Percentiles rank a stretch among this genome's conserved stretches.
These are phyloP conservation scores for Diacronema lutheri DNA, from an alignment of 78 protist genomes.

Conservation along the genomic window DNA sequence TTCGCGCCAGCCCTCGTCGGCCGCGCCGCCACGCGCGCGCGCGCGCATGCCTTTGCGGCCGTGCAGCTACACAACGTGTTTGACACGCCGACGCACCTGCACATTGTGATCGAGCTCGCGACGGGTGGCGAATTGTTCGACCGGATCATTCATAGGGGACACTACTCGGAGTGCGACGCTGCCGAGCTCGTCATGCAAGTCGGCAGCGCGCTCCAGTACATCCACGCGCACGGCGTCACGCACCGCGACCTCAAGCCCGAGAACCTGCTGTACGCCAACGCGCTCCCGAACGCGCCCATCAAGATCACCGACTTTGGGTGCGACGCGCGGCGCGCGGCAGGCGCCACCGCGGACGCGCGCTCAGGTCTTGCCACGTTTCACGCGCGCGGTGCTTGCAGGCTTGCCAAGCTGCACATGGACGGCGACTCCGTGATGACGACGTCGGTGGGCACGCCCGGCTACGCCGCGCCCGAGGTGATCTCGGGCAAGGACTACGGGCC, in stretches of 20 bases:
- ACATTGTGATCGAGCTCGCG: slow-evolving; percentile 13
- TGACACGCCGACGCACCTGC: not conserved
- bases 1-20: too few species aligned
- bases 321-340: not conserved
- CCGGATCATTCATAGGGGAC: slow-evolving; percentile 21
- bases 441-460: slow-evolving; percentile 34
- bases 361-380: too few species aligned
- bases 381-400: too few species aligned
- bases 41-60: too few species aligned
- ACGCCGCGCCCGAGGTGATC: slow-evolving; percentile 43
- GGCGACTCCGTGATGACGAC: too few species aligned
- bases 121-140: slow-evolving; percentile 48
- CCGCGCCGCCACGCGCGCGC: too few species aligned
- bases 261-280: not conserved
- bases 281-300: not conserved
- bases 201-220: slow-evolving; percentile 11
- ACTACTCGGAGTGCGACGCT: slow-evolving; percentile 32
- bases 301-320: slow-evolving; percentile 19
- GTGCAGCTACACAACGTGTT: slow-evolving; percentile 11
- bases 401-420: too few species aligned
- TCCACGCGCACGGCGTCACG: slow-evolving; percentile 14
- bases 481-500: not conserved
- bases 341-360: not conserved
- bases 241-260: slow-evolving; percentile 52
- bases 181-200: not conserved